Evolutionary conservation across 176 grass and related monocot species (phyloP).

Genomic region (Cenchrus fungigraminus): DNA sequence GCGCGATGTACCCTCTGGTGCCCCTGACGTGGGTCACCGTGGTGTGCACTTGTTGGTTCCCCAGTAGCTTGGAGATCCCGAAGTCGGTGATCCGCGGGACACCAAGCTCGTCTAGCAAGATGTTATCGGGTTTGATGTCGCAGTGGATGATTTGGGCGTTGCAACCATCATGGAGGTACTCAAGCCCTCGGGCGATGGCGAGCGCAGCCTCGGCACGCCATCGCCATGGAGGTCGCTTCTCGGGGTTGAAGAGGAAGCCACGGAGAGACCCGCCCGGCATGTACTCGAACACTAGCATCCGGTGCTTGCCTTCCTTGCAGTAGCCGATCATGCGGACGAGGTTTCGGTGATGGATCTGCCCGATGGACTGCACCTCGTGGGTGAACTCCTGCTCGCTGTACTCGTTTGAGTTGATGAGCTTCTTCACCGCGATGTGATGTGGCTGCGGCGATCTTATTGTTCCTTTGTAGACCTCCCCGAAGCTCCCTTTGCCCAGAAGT

Average conservation of each 20-base stretch:
- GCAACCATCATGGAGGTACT: slow-evolving; percentile 34
- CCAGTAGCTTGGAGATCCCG: slow-evolving; percentile 28
- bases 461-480: not conserved
- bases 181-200: slow-evolving; percentile 7
- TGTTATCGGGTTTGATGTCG: slow-evolving; percentile 46
- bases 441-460: not conserved
- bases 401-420: slow-evolving; percentile 32
- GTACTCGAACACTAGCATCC: slow-evolving; percentile 46
- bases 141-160: slow-evolving; percentile 19
- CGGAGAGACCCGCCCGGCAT: not conserved
- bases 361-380: slow-evolving; percentile 41
- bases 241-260: not conserved
- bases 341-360: slow-evolving; percentile 39
- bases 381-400: slow-evolving; percentile 22
- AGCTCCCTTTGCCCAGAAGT: slow-evolving; percentile 13
- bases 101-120: not conserved
- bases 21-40: slow-evolving; percentile 14
- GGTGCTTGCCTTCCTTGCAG: slow-evolving; percentile 36
- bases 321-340: slow-evolving; percentile 32
- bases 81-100: slow-evolving; percentile 19
- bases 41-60: not conserved
- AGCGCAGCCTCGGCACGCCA: slow-evolving; percentile 7
- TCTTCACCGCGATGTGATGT: slow-evolving; percentile 11
- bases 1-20: not conserved
- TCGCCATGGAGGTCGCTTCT: slow-evolving; percentile 1